Percentiles rank a stretch among this genome's conserved stretches.
Evolutionary conservation across 129 eudicot genomes (phyloP).

Genomic region (Oenanthe sinensis): DNA sequence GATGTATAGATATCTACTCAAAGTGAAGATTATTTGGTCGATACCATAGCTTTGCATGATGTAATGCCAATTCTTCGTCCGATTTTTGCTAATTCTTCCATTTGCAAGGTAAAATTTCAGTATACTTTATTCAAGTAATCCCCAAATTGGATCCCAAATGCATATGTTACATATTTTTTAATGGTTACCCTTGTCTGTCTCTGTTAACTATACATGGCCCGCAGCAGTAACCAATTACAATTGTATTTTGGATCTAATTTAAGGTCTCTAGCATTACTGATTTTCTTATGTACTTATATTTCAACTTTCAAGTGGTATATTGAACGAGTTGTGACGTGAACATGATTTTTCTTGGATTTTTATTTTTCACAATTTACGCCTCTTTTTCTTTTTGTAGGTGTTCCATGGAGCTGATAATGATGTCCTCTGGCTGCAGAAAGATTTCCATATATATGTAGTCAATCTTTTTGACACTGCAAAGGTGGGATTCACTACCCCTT

Average conservation of each 20-base stretch:
- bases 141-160: background rate
- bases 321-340: background rate
- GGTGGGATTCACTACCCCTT: conserved; percentile 33
- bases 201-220: background rate
- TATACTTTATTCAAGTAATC: background rate
- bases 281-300: background rate
- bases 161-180: background rate
- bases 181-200: background rate
- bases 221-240: background rate
- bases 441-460: conserved; percentile 83
- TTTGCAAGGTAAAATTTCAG: conserved; percentile 54
- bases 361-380: background rate
- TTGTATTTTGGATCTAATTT: background rate
- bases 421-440: conserved; percentile 94
- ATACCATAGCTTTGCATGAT: conserved; percentile 79
- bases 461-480: conserved; percentile 92
- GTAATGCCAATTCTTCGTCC: conserved; percentile 60
- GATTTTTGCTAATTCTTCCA: conserved; percentile 64
- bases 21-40: conserved; percentile 68
- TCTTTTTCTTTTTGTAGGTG: conserved; percentile 40
- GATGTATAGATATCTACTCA: conserved; percentile 65
- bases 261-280: background rate
- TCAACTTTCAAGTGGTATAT: background rate
- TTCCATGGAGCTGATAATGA: conserved; percentile 98
- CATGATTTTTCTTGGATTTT: background rate